A percentile compares a stretch with the other conserved stretches of the same genome.
These are phyloP conservation scores for Rhodosporidiobolus sp. DNA, from an alignment of 768 basidiomycete species.

Conservation along the genomic window DNA sequence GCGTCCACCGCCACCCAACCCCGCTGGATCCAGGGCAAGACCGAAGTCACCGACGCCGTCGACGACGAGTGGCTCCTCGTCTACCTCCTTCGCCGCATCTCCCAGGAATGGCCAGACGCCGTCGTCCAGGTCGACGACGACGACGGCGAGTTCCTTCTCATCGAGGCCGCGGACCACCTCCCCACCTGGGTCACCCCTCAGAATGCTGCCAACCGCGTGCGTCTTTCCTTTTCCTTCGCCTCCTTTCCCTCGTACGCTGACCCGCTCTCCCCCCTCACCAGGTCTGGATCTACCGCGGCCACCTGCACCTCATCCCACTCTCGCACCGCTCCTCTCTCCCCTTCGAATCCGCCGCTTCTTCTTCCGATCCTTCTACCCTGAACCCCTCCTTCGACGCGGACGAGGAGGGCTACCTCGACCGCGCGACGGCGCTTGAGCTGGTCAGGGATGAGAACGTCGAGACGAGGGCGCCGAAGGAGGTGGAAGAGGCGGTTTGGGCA, in stretches of 20 bases:
- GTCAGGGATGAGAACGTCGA: constrained; percentile 58
- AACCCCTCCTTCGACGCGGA: constrained; percentile 53
- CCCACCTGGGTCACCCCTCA: constrained; percentile 87
- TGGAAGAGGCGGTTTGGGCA: constrained; percentile 68
- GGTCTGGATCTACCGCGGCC: constrained; percentile 86
- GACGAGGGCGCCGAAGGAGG: constrained; percentile 61
- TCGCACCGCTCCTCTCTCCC: constrained; percentile 65
- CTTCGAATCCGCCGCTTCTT: constrained; percentile 49
- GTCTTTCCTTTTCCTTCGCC: constrained; percentile 48
- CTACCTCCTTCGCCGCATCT: constrained; percentile 78
- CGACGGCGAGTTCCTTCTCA: constrained; percentile 83
- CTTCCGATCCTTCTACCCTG: neutral
- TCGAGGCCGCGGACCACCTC: constrained; percentile 87
- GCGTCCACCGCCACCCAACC: neutral
- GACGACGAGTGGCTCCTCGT: constrained; percentile 97
- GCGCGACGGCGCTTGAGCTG: constrained; percentile 61
- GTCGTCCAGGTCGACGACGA: constrained; percentile 68
- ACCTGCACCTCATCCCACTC: constrained; percentile 82
- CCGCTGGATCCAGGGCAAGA: constrained; percentile 63
- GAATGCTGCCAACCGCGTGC: constrained; percentile 88
- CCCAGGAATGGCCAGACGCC: constrained; percentile 71
- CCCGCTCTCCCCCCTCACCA: constrained; percentile 45
- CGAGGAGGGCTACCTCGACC: constrained; percentile 52
- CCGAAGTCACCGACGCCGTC: constrained; percentile 92
- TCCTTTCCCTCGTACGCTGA: constrained; percentile 4